Evolutionary conservation across 2,329 filamentous ascomycete species (phyloP).

Genomic region (Fonsecaea multimorphosa): DNA sequence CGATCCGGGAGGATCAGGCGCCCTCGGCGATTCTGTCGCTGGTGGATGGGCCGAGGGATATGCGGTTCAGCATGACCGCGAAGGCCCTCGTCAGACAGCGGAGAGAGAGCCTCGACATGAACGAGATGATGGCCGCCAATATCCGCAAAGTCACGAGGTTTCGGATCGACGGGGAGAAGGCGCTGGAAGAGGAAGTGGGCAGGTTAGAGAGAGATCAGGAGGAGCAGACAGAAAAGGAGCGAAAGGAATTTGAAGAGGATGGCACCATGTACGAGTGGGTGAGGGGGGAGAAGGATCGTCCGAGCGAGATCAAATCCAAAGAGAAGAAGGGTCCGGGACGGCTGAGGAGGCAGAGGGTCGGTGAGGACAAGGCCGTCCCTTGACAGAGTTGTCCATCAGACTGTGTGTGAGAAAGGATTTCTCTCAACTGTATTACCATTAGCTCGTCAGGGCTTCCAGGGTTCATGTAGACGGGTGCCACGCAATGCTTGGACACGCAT

Average conservation of each 20-base stretch:
- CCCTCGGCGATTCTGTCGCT: conserved; percentile 90
- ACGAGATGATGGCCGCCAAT: conserved; percentile 77
- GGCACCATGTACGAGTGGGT: conserved; percentile 38
- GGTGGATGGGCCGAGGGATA: conserved; percentile 91
- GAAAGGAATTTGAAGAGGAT: conserved; percentile 39
- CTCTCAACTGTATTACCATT: conserved; percentile 12
- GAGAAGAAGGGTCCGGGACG: conserved; percentile 37
- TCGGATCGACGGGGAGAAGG: conserved; percentile 68
- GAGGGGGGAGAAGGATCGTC: conserved; percentile 39
- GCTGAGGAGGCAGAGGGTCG: conserved; percentile 34
- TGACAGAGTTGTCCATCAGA: background rate
- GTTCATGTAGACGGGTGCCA: background rate
- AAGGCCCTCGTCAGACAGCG: conserved; percentile 73
- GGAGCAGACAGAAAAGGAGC: conserved; percentile 50
- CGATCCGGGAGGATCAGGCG: conserved; percentile 85
- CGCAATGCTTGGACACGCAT: background rate
- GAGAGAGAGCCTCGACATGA: conserved; percentile 61
- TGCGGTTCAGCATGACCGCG: conserved; percentile 93
- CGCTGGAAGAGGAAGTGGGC: conserved; percentile 67
- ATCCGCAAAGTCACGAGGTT: conserved; percentile 81
- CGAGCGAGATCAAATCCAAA: conserved; percentile 35
- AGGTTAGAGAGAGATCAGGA: conserved; percentile 61
- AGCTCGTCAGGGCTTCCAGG: background rate
- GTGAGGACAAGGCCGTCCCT: conserved; percentile 30
- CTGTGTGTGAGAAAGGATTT: too few species aligned